Percentiles rank a stretch among this genome's conserved stretches.
Evolutionary conservation across 371 early-diverging fungal species (phyloP).

Genomic region (Circinella minor): DNA sequence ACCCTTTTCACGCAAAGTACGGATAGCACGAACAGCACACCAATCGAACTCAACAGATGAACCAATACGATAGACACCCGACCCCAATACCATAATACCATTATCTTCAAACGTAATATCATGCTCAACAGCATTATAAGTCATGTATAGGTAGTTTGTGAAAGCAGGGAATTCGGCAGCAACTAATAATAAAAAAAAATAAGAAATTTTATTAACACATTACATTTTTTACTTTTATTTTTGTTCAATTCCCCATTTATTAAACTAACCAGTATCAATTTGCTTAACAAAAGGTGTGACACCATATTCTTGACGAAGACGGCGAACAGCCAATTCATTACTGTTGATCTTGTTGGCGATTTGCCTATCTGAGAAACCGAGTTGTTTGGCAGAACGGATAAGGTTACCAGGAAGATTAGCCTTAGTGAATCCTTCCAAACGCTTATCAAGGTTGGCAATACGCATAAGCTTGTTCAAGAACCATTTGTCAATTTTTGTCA

Average conservation of each 20-base stretch:
- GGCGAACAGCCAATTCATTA: constrained; percentile 89
- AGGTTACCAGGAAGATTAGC: constrained; percentile 59
- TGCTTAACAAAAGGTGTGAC: constrained; percentile 94
- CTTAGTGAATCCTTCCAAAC: constrained; percentile 52
- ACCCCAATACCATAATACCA: constrained; percentile 94
- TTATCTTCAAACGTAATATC: constrained; percentile 87
- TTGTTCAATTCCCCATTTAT: constrained; percentile 72
- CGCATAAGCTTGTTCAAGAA: constrained; percentile 91
- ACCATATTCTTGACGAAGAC: constrained; percentile 75
- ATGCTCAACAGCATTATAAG: constrained; percentile 91
- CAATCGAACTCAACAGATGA: constrained; percentile 97
- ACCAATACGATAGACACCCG: constrained; percentile 97
- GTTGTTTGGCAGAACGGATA: constrained; percentile 81
- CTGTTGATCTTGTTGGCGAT: constrained; percentile 76
- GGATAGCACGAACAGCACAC: constrained; percentile 94
- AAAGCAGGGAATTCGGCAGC: constrained; percentile 96
- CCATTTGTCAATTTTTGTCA: constrained; percentile 94
- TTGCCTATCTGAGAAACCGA: constrained; percentile 93
- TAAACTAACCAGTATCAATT: constrained; percentile 81
- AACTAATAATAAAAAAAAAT: constrained; percentile 40
- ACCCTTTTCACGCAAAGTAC: constrained; percentile 81
- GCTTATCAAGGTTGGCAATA: constrained; percentile 58
- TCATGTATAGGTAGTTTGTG: constrained; percentile 96
- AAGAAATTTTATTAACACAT: not conserved
- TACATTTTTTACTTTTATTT: constrained; percentile 14